Evolutionary conservation across 2,329 filamentous ascomycete genomes (phyloP), one percentile per base, ranked within the genome.

Genomic region (Blastomyces emzantsi): DNA sequence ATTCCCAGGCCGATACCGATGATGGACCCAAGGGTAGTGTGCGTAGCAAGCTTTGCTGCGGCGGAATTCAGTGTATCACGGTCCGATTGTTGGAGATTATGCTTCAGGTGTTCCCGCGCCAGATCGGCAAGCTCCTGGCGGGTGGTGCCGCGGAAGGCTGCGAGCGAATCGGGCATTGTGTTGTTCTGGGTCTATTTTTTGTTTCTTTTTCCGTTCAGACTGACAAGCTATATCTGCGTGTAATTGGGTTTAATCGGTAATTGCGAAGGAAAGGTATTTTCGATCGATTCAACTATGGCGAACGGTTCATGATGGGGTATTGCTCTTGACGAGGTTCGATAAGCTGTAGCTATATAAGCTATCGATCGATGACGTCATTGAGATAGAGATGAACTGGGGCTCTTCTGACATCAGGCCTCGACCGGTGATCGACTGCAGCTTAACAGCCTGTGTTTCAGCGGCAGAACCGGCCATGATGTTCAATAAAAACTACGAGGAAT

Each of bases 1-100:
- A 85, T 66, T 3, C 85, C 85, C 0, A 89, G 76, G 0, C 82
- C 82, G 2, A 89, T 71, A 3, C 87, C 87, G 2, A 86, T 66
- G 6, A 84, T 70, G 1, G 85, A 86, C 43, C 86, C 87, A 64
- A 88, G 68, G 3, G 80, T 78, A 0, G 86, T 80, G 69, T 85
- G 81, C 0, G 76, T 78, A 9, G 79, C 79, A 36, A 88, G 79
- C 63, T 81, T 84, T 7, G 71, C 73, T 6, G 84, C 84, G 5
- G 86, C 86, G 22, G 73, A 78, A 54, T 79, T 76, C 22, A 89
- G 77, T 0, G 78, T 78, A 45, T 85, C 81, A 60, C 86, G 85
- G 70, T 89, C 87, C 33, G 79, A 77, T 59, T 82, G 74, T n/a
- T 76, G 77, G 47, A 86, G 78, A 68, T 87, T 83, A 64, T 85